A percentile compares a stretch with the other conserved stretches of the same genome.
Conservation (phyloP, 768 basidiomycete genomes). For the Boletus vermiculosoides region DNA sequence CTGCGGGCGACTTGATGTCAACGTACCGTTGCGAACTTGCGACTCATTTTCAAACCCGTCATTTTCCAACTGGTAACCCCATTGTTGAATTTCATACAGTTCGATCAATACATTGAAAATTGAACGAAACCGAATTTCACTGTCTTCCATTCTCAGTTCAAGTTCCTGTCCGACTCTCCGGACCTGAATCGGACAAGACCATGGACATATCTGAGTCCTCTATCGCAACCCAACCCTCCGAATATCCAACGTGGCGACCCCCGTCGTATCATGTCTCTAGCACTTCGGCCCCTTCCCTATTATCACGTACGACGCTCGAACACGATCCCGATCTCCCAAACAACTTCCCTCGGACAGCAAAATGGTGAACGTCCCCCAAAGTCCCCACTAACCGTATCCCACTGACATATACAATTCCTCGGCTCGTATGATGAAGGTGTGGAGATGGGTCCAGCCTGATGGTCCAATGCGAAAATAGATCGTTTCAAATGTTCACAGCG, state of each 20-base stretch:
- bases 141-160: too few species aligned
- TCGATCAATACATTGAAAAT: too few species aligned
- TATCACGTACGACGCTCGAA: slow-evolving; percentile 15
- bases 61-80: too few species aligned
- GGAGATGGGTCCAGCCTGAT: slow-evolving; percentile 71
- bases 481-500: slow-evolving; percentile 55
- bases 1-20: too few species aligned
- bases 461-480: slow-evolving; percentile 68
- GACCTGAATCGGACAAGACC: neutral
- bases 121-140: too few species aligned
- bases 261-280: slow-evolving; percentile 31
- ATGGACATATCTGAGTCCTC: neutral
- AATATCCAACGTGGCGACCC: slow-evolving; percentile 28
- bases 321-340: slow-evolving; percentile 25
- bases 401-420: neutral
- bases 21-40: too few species aligned
- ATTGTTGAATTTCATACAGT: too few species aligned
- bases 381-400: neutral
- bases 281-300: slow-evolving; percentile 9
- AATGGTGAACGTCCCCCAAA: slow-evolving; percentile 44
- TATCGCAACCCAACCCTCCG: neutral
- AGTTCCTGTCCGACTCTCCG: too few species aligned
- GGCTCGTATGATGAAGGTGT: slow-evolving; percentile 47
- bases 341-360: slow-evolving; percentile 56
- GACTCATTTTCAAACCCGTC: too few species aligned